Evolutionary conservation across 306 rosid species (phyloP), one percentile per base, ranked within the genome.

Genomic region (Macrotyloma uniflorum): DNA sequence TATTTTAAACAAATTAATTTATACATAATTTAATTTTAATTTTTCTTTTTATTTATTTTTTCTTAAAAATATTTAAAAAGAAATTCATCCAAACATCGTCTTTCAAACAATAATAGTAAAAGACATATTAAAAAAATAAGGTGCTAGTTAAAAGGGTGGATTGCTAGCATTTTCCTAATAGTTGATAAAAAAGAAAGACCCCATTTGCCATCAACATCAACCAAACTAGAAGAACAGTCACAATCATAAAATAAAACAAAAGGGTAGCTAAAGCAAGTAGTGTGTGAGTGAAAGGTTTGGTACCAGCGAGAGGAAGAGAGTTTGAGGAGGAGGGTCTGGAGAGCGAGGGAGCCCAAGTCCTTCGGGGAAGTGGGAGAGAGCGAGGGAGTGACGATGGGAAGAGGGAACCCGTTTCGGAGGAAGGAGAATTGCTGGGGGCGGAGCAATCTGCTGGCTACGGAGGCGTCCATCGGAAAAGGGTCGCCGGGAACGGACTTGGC

Each of bases 401-500:
- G 72, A 3, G 94, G 93, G 10, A 87, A 80, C 4, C 85, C 89
- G 67, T 74, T 82, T 40, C 81, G 72, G 75, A 94, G 20, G 43
- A 87, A 72, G 0, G 88, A 68, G 57, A 92, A 43, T 72, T 94
- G 97, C 80, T 89, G 90, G 72, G 88, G 72, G 18, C 98, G 90
- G 50, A 79, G 88, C 30, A 77, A 67, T 68, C 75, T 92, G 82
- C 95, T 90, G 16, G 87, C 89, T 6, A 92, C 80, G 3, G 93
- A 80, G 0, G 78, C 91, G 51, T 94, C 97, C 36, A 88, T 72
- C 23, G 98, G 97, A 47, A 90, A 64, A 0, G 98, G 91, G 57
- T 85, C 88, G 16, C 93, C 97, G 0, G 97, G 97, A 3, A 94
- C 82, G 49, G 81, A 76, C 80, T 89, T 91, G 46, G 88, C 95